A percentile compares a stretch with the other conserved stretches of the same genome.
Evolutionary conservation across 495 filamentous ascomycete genomes (phyloP).

Genomic region (Penicillium manginii): DNA sequence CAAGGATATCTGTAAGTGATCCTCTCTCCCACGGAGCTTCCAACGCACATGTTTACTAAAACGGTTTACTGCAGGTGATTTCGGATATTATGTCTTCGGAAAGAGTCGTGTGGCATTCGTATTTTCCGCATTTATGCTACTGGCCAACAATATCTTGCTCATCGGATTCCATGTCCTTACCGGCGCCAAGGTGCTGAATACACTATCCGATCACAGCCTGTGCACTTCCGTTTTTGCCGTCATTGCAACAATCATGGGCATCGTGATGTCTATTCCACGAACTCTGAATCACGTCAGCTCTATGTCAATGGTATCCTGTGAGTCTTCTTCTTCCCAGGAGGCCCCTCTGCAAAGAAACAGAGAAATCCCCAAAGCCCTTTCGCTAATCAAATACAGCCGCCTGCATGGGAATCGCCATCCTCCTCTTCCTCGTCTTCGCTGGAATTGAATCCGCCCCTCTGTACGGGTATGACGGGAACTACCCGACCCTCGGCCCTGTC

Average conservation of each 20-base stretch:
- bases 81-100: conserved; percentile 49
- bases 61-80: conserved; percentile 25
- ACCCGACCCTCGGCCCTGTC: conserved; percentile 42
- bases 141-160: conserved; percentile 45
- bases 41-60: neutral
- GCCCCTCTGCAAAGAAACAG: neutral
- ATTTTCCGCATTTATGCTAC: conserved; percentile 43
- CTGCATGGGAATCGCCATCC: conserved; percentile 49
- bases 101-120: conserved; percentile 38
- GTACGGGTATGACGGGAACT: conserved; percentile 32
- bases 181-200: conserved; percentile 42
- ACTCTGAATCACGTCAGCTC: conserved; percentile 48
- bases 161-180: conserved; percentile 46
- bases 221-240: conserved; percentile 43
- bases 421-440: conserved; percentile 50
- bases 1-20: conserved; percentile 45
- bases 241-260: conserved; percentile 40
- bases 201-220: conserved; percentile 38
- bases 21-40: neutral
- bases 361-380: neutral
- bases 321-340: conserved; percentile 4
- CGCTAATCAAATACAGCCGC: conserved; percentile 25
- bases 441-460: conserved; percentile 46
- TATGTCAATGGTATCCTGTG: conserved; percentile 51
- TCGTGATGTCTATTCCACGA: conserved; percentile 44